A percentile compares a stretch with the other conserved stretches of the same genome.
phyloP scores from a whole-genome alignment of 768 basidiomycete species.

The Strobilomyces confusus region DNA sequence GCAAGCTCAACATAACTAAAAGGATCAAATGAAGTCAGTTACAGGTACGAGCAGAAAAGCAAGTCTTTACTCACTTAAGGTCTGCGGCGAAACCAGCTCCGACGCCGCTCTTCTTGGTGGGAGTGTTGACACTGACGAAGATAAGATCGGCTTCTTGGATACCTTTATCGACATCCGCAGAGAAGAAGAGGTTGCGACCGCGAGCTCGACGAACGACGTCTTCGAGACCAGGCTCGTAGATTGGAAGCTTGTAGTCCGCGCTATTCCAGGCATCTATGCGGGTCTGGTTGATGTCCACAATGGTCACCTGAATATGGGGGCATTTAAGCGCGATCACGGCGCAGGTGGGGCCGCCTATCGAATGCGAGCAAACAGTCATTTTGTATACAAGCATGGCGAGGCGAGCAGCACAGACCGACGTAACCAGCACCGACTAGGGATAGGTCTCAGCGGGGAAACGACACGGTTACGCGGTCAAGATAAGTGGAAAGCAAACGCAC shows the following conservation, averaged over 20 bases:
- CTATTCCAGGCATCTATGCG: constrained; percentile 98
- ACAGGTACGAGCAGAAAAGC: constrained; percentile 2
- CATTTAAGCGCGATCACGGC: constrained; percentile 93
- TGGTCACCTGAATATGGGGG: constrained; percentile 90
- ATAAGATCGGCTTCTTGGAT: constrained; percentile 96
- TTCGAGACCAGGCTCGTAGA: constrained; percentile 96
- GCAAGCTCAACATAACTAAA: constrained; percentile 93
- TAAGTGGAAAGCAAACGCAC: constrained; percentile 44
- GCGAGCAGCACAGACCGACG: constrained; percentile 59
- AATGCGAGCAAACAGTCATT: constrained; percentile 15
- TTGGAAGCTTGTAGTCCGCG: constrained; percentile 78
- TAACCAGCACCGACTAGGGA: constrained; percentile 81
- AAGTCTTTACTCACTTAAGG: constrained; percentile 72
- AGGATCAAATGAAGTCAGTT: constrained; percentile 4
- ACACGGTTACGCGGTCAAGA: not conserved
- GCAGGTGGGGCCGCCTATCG: constrained; percentile 86
- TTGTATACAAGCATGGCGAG: not conserved
- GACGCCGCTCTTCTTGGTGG: constrained; percentile 96
- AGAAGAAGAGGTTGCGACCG: constrained; percentile 96
- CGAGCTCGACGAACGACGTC: constrained; percentile 85
- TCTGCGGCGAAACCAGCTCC: constrained; percentile 98
- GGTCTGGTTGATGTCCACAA: constrained; percentile 94
- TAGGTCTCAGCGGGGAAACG: constrained; percentile 4
- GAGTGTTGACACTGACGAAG: constrained; percentile 98
- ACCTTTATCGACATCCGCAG: constrained; percentile 88